Percentiles rank a stretch among this genome's conserved stretches.
Evolutionary conservation across 805 yeast species (phyloP).

Genomic region (Yamadazyma tumulicola): DNA sequence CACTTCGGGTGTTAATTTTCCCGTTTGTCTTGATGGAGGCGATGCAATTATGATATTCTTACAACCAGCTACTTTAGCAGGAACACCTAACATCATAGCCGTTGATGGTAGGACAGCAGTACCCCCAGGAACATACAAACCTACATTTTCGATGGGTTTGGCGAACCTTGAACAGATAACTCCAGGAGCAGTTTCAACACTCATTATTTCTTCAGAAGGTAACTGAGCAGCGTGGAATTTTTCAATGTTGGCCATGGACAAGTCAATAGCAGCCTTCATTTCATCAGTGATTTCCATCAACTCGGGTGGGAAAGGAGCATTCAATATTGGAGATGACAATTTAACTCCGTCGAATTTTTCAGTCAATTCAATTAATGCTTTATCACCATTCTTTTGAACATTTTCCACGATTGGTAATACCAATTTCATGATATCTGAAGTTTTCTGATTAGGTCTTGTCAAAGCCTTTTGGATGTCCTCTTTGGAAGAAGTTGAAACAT

Average conservation of each 20-base stretch:
- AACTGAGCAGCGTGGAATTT: constrained; percentile 94
- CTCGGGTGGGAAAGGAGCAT: constrained; percentile 83
- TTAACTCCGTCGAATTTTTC: constrained; percentile 86
- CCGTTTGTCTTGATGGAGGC: constrained; percentile 87
- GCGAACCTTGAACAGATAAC: constrained; percentile 93
- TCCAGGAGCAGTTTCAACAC: constrained; percentile 92
- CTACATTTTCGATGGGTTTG: constrained; percentile 91
- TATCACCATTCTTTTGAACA: constrained; percentile 77
- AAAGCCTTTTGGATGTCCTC: constrained; percentile 55
- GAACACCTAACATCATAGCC: constrained; percentile 96
- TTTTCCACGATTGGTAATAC: constrained; percentile 85
- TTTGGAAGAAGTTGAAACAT: constrained; percentile 38
- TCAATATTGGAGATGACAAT: constrained; percentile 66
- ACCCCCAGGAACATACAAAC: constrained; percentile 97
- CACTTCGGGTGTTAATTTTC: constrained; percentile 92
- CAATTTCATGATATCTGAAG: constrained; percentile 86
- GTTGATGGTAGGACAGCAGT: constrained; percentile 98
- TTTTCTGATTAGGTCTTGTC: constrained; percentile 92
- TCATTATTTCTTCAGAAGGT: constrained; percentile 61
- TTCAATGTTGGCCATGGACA: constrained; percentile 83
- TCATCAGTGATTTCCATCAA: constrained; percentile 70
- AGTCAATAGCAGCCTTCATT: constrained; percentile 79
- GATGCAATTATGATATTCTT: constrained; percentile 88
- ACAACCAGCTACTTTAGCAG: constrained; percentile 97
- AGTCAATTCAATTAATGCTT: constrained; percentile 83